phyloP scores from a whole-genome alignment of 2,329 filamentous ascomycete genomes.

The Fusarium sp. region DNA sequence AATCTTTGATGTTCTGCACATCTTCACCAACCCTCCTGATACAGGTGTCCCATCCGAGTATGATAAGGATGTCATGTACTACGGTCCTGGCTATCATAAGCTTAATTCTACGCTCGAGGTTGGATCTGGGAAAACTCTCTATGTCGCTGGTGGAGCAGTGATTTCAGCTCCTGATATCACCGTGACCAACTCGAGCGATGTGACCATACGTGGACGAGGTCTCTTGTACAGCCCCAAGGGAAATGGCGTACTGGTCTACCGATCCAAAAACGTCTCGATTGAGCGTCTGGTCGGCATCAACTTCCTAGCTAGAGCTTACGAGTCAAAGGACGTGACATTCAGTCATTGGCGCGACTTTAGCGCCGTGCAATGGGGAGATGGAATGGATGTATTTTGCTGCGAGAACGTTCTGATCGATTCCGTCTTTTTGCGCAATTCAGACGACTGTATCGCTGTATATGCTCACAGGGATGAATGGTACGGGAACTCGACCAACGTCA shows the following conservation, averaged over 20 bases:
- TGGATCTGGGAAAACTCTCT: not conserved
- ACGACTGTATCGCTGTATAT: not conserved
- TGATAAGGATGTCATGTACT: fast-evolving
- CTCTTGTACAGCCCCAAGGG: not conserved
- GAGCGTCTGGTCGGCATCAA: not conserved
- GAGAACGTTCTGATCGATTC: not conserved
- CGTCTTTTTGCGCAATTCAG: not conserved
- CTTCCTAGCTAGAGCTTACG: fast-evolving
- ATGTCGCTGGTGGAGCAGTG: not conserved
- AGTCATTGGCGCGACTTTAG: not conserved
- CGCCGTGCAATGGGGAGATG: not conserved
- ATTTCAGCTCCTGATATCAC: fast-evolving
- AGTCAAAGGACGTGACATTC: not conserved
- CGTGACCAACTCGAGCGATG: not conserved
- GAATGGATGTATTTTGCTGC: not conserved
- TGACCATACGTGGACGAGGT: not conserved
- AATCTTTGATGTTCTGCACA: not conserved
- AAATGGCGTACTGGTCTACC: not conserved
- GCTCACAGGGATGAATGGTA: not conserved
- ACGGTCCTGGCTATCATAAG: not conserved
- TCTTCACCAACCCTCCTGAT: not conserved
- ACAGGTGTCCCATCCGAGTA: fast-evolving
- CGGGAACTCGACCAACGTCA: not conserved
- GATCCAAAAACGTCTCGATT: not conserved
- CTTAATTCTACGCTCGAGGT: not conserved